These are phyloP conservation scores for Apiospora sp. DNA, from an alignment of 2,329 filamentous ascomycete genomes.

Conservation along the genomic window DNA sequence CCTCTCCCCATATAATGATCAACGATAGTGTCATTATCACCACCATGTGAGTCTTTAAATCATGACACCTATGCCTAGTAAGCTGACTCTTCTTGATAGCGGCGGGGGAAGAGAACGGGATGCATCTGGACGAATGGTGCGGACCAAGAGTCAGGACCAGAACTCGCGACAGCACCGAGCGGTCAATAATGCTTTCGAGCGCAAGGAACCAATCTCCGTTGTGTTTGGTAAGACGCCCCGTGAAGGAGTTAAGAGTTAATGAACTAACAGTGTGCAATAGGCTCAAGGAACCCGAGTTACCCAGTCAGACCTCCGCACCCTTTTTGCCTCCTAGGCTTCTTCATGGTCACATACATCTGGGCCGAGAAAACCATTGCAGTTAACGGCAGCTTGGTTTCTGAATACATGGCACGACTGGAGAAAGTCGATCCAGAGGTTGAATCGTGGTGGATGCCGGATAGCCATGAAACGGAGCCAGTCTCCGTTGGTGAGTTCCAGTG, in stretches of 20 bases:
- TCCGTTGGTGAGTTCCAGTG: conserved; percentile 42
- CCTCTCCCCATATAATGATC: not conserved
- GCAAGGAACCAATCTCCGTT: not conserved
- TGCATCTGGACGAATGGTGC: not conserved
- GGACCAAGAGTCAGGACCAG: not conserved
- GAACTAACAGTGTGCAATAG: conserved; percentile 20
- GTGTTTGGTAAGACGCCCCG: not conserved
- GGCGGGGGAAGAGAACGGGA: not conserved
- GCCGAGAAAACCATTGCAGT: conserved; percentile 58
- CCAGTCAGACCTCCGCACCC: conserved; percentile 58
- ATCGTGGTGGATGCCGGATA: conserved; percentile 66
- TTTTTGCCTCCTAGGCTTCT: conserved; percentile 74
- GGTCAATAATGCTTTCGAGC: not conserved
- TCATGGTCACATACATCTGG: conserved; percentile 75
- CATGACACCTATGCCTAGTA: not conserved
- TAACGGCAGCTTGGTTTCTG: conserved; percentile 40
- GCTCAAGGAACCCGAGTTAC: conserved; percentile 23
- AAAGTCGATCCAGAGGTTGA: conserved; percentile 59
- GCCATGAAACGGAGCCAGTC: conserved; percentile 32
- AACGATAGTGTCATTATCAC: conserved; percentile 6
- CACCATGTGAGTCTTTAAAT: conserved; percentile 4
- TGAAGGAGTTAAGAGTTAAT: not conserved
- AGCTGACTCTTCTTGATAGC: not conserved
- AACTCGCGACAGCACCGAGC: not conserved
- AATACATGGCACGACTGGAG: conserved; percentile 70